Evolutionary conservation across 2,329 filamentous ascomycete species (phyloP), one percentile per base, ranked within the genome.

Genomic region (Arthroderma sp.): DNA sequence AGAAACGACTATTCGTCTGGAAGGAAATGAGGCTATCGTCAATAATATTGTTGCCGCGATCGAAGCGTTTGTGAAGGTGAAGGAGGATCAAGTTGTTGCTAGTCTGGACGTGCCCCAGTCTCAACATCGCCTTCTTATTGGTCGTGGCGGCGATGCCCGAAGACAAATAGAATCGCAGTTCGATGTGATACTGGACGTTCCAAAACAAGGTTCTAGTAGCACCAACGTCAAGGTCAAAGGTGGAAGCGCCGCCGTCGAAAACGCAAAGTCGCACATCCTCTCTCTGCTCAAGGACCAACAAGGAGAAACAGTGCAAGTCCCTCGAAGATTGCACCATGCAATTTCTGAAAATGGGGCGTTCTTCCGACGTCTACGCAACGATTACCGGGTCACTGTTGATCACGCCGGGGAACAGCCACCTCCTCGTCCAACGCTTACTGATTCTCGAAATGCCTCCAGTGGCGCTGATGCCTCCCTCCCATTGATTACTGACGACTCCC

Each of bases 51-150:
- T 89, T 56, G 74, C 80, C 43, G 76, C 84, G 28, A 93, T 98
- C 54, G 69, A 91, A 58, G 74, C 78, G 39, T 83, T 94, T 54
- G 86, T 94, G 29, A 69, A 75, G n/a, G 77, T 93, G 60, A 82
- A 86, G 33, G 84, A 89, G 56, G 89, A 77, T 61, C 86, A 94
- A 66, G 77, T 86, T 36, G 83, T 80, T 0, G 82, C 86, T 56
- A 73, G 74, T 10, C 60, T 95, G 28, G 87, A 95, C 31, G 80
- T 98, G 32, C 84, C 88, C 10, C 80, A 82, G 8, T 83, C 91
- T 55, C 93, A 95, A 71, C 93, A 98, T 64, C 77, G 88, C 44
- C 74, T 85, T 6, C 74, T 98, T 27, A 96, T 98, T 58, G 91
- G 91, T 36, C 86, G 87, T 46, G 87, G 86, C 51, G 91, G 93